Conservation (phyloP, 2,329 filamentous ascomycete genomes). For the Tolypocladium ovalisporum region DNA sequence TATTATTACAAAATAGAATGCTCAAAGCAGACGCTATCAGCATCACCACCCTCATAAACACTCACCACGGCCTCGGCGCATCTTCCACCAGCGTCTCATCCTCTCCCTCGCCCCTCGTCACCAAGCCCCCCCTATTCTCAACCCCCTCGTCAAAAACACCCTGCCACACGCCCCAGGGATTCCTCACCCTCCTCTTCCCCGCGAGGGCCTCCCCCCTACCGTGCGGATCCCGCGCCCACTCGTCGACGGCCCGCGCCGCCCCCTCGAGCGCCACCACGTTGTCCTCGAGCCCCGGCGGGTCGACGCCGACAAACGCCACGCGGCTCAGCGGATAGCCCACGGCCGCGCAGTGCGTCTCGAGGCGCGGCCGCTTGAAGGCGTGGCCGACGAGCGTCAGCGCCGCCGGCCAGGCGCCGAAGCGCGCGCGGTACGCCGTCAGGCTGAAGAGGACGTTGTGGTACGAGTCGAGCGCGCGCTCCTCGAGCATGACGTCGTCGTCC, state of each 20-base stretch:
- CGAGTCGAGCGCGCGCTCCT: constrained; percentile 70
- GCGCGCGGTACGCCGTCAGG: constrained; percentile 37
- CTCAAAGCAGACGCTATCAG: background rate
- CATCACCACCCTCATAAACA: background rate
- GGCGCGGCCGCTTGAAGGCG: constrained; percentile 54
- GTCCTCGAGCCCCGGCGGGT: constrained; percentile 40
- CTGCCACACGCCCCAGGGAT: constrained; percentile 36
- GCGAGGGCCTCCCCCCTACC: constrained; percentile 33
- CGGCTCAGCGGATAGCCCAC: constrained; percentile 39
- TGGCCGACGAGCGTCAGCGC: constrained; percentile 56
- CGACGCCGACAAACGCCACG: constrained; percentile 49
- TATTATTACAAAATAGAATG: background rate
- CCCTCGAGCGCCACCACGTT: constrained; percentile 27
- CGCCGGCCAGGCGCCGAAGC: constrained; percentile 38
- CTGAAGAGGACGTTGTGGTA: constrained; percentile 79
- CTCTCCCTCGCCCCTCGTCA: constrained; percentile 18
- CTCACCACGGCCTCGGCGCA: constrained; percentile 27
- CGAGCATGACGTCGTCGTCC: constrained; percentile 36
- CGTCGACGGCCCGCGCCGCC: constrained; percentile 28
- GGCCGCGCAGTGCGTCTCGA: constrained; percentile 53
- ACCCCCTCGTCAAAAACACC: constrained; percentile 29
- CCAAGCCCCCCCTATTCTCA: constrained; percentile 24
- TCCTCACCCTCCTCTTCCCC: constrained; percentile 36
- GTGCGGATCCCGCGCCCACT: constrained; percentile 43
- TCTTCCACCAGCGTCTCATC: constrained; percentile 29